Conservation (phyloP, 306 rosid species). For the Albizia julibrissin region DNA sequence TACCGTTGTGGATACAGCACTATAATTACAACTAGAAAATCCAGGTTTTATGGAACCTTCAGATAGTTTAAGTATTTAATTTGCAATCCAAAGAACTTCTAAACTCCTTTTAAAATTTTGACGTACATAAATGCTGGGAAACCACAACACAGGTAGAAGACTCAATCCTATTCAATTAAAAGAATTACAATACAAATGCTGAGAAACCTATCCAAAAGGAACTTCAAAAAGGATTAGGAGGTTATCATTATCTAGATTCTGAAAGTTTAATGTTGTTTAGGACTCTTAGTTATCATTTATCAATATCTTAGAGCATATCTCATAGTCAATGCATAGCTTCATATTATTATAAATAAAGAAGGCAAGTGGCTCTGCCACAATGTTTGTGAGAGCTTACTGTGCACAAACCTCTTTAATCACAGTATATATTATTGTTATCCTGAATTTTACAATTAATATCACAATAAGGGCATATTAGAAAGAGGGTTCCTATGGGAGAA, state of each 20-base stretch:
- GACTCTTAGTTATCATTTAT: neutral
- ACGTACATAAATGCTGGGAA: neutral
- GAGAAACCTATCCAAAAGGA: neutral
- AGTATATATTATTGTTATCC: neutral
- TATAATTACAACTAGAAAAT: neutral
- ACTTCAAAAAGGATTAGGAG: neutral
- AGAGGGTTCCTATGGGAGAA: neutral
- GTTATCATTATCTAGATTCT: neutral
- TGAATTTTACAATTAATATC: neutral
- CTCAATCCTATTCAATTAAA: neutral
- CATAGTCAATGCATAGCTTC: neutral
- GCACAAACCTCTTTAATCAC: neutral
- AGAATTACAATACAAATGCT: neutral
- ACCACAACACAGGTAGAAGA: neutral
- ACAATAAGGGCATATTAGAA: neutral
- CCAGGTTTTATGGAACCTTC: constrained; percentile 2
- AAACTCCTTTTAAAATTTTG: neutral
- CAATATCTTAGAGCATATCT: neutral
- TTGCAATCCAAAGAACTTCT: neutral
- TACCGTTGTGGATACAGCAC: neutral
- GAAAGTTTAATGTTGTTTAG: neutral
- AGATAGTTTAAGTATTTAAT: neutral
- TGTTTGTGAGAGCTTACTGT: neutral
- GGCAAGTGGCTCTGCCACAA: neutral
- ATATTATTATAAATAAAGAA: neutral